phyloP scores from a whole-genome alignment of 2,329 filamentous ascomycete species.

The Colletotrichum salicis region DNA sequence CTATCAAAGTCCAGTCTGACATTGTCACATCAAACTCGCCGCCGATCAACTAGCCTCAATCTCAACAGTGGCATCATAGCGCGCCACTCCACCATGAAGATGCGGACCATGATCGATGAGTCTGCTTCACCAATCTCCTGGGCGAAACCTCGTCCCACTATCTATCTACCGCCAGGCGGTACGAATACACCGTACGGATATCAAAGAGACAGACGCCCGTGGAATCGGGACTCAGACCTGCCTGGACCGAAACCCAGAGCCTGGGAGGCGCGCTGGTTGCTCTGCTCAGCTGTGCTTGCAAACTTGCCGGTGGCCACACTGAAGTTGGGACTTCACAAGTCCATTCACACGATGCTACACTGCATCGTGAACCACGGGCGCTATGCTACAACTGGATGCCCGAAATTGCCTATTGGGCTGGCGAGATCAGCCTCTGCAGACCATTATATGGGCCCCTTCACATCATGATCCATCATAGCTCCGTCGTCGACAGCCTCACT shows the following conservation, averaged over 20 bases:
- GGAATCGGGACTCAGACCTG: not conserved
- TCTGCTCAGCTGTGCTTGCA: not conserved
- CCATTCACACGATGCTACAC: conserved; percentile 28
- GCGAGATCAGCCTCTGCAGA: conserved; percentile 33
- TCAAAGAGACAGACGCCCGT: not conserved
- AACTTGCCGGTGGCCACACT: not conserved
- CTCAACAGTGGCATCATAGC: conserved; percentile 22
- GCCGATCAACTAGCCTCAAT: conserved; percentile 9
- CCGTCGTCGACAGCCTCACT: conserved; percentile 47
- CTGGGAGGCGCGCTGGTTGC: not conserved
- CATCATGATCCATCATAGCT: conserved; percentile 35
- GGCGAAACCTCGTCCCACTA: not conserved
- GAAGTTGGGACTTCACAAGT: not conserved
- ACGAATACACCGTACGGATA: not conserved
- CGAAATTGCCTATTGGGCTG: conserved; percentile 35
- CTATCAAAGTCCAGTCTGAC: conserved; percentile 19
- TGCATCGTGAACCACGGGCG: conserved; percentile 30
- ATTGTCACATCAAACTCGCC: conserved; percentile 3
- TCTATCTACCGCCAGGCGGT: not conserved
- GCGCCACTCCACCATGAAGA: conserved; percentile 5
- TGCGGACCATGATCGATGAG: not conserved
- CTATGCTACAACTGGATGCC: conserved; percentile 28
- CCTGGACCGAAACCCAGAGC: not conserved
- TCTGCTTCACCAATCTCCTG: conserved; percentile 11
- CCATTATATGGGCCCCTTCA: conserved; percentile 26